phyloP scores from a whole-genome alignment of 371 early-diverging fungal genomes.

The Nosema granulosis region DNA sequence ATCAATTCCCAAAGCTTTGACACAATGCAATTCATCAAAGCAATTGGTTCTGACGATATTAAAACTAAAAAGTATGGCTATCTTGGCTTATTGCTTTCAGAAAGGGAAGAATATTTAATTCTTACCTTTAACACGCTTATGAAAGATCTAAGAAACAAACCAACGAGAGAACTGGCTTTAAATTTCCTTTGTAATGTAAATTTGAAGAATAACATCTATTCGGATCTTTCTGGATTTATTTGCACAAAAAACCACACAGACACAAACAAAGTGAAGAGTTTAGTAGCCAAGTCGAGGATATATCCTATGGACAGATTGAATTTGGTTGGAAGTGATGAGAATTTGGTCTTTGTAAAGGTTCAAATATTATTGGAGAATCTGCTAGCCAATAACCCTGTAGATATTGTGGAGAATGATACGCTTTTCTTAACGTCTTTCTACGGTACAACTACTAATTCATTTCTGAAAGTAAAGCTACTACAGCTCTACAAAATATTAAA shows the following conservation, averaged over 20 bases:
- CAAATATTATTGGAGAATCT: conserved; percentile 48
- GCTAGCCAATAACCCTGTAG: background rate
- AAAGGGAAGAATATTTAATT: conserved; percentile 11
- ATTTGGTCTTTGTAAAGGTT: conserved; percentile 28
- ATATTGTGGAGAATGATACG: conserved; percentile 43
- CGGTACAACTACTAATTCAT: conserved; percentile 9
- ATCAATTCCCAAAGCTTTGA: conserved; percentile 25
- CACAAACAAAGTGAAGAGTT: conserved; percentile 10
- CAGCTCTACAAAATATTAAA: conserved; percentile 15
- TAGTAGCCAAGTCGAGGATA: conserved; percentile 22
- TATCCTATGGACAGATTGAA: background rate
- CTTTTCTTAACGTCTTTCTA: conserved; percentile 18
- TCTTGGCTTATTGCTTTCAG: conserved; percentile 32
- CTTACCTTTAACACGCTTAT: conserved; percentile 41
- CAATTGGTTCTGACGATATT: conserved; percentile 6
- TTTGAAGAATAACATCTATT: background rate
- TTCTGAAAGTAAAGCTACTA: conserved; percentile 43
- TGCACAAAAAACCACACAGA: conserved; percentile 16
- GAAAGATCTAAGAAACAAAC: conserved; percentile 30
- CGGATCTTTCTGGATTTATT: conserved; percentile 18
- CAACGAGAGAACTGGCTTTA: conserved; percentile 19
- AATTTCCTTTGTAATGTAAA: conserved; percentile 42
- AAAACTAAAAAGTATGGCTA: conserved; percentile 39
- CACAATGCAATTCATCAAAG: conserved; percentile 48
- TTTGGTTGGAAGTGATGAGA: conserved; percentile 14